Evolutionary conservation across 495 filamentous ascomycete species (phyloP), one percentile per base, ranked within the genome.

Genomic region (Tuber indicum): DNA sequence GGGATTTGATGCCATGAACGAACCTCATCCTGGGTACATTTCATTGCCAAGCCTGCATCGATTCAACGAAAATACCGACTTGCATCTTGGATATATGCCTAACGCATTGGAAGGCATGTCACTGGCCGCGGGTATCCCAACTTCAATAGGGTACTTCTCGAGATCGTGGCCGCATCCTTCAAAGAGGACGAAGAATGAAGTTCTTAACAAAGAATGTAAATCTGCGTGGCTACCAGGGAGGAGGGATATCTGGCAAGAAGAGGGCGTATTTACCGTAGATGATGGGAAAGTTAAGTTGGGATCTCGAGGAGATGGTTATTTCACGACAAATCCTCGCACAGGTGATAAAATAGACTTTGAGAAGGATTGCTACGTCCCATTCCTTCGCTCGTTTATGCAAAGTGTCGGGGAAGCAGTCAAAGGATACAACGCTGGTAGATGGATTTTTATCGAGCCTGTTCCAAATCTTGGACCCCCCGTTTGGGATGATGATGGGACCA

Each of bases 1-100:
- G 73, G 91, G 91, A 14, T 92, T 91, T 88, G 91, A 93, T 81
- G 91, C 87, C 73, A 85, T 93, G 80, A 93, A 93, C 78, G 91
- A 93, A 84, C 91, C 91, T 14, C 90, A 83, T 44, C 82, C 82
- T 3, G 82, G 82, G 7, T 83, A 83, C 58, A 83, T 83, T 49
- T 79, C 74, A 19, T 75, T 83, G 32, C 75, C 78, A 42, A 77
- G 78, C 19, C 52, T 83, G 52, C 71, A 81, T 36, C 73, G 62
- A 17, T 83, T 77, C 73, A 83, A 83, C 16, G 78, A 83, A 70
- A 83, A 74, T 6, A 83, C 82, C 10, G 82, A 83, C 62, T 77
- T 83, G 17, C 82, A 83, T 72, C 72, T 83, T 23, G 82, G 81
- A n/a, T 47, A 79, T 19, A 83, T 83, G 82, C 78, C 82, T 41